Conservation (phyloP, 441 rosid genomes). For the Croton setiger region DNA sequence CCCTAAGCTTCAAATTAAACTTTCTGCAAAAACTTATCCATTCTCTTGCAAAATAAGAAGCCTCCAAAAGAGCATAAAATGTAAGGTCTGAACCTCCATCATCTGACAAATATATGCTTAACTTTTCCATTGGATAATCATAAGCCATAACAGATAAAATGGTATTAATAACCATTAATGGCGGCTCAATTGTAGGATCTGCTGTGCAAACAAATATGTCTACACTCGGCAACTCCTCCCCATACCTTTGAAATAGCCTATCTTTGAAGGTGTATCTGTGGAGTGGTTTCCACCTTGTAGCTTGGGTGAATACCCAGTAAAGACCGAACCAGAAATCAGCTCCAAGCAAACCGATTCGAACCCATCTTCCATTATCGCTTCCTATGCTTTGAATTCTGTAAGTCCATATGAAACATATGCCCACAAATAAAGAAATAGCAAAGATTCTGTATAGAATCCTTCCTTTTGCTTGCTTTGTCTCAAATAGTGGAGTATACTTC, state of each 20-base stretch:
- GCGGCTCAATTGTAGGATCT: conserved; percentile 69
- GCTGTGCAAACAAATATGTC: conserved; percentile 77
- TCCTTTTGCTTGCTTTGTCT: conserved; percentile 32
- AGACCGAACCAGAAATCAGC: conserved; percentile 55
- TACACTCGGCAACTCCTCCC: conserved; percentile 35
- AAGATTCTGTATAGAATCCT: conserved; percentile 25
- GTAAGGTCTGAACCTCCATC: conserved; percentile 61
- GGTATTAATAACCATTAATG: conserved; percentile 61
- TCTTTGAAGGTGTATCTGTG: conserved; percentile 42
- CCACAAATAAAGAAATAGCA: conserved; percentile 35
- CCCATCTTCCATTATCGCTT: conserved; percentile 32
- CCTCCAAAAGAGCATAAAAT: conserved; percentile 59
- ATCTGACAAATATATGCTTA: conserved; percentile 57
- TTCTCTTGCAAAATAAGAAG: conserved; percentile 43
- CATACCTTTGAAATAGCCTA: conserved; percentile 39
- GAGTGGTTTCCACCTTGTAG: conserved; percentile 40
- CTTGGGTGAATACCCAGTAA: conserved; percentile 47
- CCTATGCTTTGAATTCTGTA: conserved; percentile 37
- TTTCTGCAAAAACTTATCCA: conserved; percentile 61
- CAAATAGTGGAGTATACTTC: conserved; percentile 33
- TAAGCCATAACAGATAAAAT: conserved; percentile 59
- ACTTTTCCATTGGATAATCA: conserved; percentile 59
- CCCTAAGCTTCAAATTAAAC: conserved; percentile 38
- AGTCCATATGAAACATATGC: conserved; percentile 30
- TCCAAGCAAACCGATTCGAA: conserved; percentile 42